These are phyloP conservation scores for Coccomyxa sp. DNA, from an alignment of 139 green algal genomes.

Conservation along the genomic window DNA sequence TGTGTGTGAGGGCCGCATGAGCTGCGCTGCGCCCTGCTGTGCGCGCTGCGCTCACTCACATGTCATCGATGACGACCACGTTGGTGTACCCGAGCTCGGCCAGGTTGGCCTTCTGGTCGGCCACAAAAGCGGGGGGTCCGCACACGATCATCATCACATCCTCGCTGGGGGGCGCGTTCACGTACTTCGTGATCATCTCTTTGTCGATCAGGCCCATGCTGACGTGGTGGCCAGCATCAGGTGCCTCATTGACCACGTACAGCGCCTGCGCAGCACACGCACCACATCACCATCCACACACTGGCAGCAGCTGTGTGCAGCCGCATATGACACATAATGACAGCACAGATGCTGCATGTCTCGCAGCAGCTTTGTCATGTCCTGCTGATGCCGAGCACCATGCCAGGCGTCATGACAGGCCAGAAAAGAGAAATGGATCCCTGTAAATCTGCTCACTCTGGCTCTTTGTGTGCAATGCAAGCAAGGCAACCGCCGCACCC, in stretches of 20 bases:
- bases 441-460: no score
- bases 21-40: no score
- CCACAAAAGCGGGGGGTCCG: neutral
- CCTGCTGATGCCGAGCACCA: no score
- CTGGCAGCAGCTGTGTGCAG: neutral
- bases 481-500: neutral
- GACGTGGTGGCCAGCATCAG: constrained; percentile 11
- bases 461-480: no score
- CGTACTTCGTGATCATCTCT: constrained; percentile 57
- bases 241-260: constrained; percentile 58
- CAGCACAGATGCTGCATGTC: neutral
- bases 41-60: no score
- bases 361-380: no score
- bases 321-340: neutral
- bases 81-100: neutral
- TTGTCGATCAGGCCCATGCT: constrained; percentile 72
- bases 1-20: no score
- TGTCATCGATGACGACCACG: neutral
- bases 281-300: neutral
- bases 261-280: constrained; percentile 30
- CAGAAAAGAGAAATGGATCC: no score
- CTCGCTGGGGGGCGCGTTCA: neutral
- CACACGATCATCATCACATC: neutral
- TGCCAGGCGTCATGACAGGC: no score
- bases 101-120: neutral